Evolutionary conservation across 2,329 filamentous ascomycete species (phyloP).

Genomic region (Hypoxylon sp.): DNA sequence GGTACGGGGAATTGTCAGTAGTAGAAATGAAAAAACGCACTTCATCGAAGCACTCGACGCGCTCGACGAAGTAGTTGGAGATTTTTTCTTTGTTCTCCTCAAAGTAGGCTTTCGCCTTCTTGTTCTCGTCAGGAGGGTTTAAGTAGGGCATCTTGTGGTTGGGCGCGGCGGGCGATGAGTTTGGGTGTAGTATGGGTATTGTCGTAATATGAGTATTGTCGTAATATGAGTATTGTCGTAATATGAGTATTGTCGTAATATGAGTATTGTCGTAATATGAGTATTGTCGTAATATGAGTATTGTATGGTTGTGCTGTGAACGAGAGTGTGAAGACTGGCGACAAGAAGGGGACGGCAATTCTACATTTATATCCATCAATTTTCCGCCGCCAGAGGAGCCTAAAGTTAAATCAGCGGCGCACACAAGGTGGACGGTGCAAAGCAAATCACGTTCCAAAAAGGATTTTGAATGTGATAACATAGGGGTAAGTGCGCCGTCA

Average conservation of each 20-base stretch:
- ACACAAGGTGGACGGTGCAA: not conserved
- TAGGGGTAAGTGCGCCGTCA: not conserved
- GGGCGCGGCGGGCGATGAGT: too few species aligned
- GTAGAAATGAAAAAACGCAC: not conserved
- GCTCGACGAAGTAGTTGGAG: not conserved
- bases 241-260: too few species aligned
- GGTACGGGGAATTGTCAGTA: not conserved
- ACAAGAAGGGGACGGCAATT: not conserved
- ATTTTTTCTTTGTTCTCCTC: not conserved
- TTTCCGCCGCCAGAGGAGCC: not conserved
- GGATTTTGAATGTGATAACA: not conserved
- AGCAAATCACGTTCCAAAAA: not conserved
- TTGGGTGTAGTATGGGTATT: too few species aligned
- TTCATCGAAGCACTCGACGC: not conserved
- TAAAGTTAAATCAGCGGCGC: not conserved
- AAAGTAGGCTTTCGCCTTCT: not conserved
- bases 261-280: too few species aligned
- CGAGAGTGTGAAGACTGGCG: too few species aligned
- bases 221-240: too few species aligned
- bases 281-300: too few species aligned
- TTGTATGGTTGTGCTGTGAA: too few species aligned
- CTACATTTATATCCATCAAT: not conserved
- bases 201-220: too few species aligned
- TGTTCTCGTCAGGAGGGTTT: not conserved
- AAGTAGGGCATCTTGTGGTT: conserved; percentile 3